phyloP scores from a whole-genome alignment of 441 rosid species.

The Gossypium schwendimanii region DNA sequence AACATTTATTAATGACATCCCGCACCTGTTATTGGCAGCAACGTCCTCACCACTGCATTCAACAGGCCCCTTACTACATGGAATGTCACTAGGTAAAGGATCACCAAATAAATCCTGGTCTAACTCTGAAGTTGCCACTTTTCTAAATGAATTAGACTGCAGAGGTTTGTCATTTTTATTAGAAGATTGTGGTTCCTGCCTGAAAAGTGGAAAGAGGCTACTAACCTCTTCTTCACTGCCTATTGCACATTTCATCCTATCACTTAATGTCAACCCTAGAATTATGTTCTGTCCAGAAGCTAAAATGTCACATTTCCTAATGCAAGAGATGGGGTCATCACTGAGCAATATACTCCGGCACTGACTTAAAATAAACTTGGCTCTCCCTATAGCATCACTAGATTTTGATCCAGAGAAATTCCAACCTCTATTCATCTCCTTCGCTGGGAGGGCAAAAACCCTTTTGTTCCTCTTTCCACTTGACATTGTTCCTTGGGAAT shows the following conservation, averaged over 20 bases:
- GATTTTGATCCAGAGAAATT: constrained; percentile 19
- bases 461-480: constrained; percentile 59
- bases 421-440: constrained; percentile 14
- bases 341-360: constrained; percentile 52
- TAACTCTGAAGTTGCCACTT: constrained; percentile 13
- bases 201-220: constrained; percentile 14
- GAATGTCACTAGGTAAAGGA: constrained; percentile 20
- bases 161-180: constrained; percentile 17
- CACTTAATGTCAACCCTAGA: constrained; percentile 16
- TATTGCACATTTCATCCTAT: constrained; percentile 12
- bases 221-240: constrained; percentile 22
- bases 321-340: constrained; percentile 53
- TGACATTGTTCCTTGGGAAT: constrained; percentile 48
- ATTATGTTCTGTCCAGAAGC: constrained; percentile 25
- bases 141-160: constrained; percentile 19
- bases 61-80: constrained; percentile 16
- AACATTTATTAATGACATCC: constrained; percentile 6
- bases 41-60: constrained; percentile 16
- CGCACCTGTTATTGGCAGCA: constrained; percentile 2
- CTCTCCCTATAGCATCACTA: constrained; percentile 30
- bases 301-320: constrained; percentile 28
- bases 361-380: constrained; percentile 32
- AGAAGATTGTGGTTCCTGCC: constrained; percentile 18
- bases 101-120: constrained; percentile 9
- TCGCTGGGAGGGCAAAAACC: constrained; percentile 52